These are phyloP conservation scores for Chlorophyllum brunneum DNA, from an alignment of 768 basidiomycete species.

Conservation along the genomic window DNA sequence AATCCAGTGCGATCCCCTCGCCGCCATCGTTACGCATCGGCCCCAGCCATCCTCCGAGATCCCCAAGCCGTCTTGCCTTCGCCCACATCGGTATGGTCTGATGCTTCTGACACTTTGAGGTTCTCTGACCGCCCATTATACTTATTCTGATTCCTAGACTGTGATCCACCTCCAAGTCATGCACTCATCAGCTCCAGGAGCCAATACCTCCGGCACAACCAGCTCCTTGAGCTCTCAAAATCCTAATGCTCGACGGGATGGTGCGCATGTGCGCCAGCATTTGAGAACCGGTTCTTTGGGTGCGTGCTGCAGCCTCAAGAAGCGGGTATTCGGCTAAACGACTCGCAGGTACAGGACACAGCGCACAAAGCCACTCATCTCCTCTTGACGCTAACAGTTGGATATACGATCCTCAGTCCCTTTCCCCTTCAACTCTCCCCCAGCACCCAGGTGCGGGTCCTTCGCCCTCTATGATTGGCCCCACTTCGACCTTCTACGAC, in stretches of 20 bases:
- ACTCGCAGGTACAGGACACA: slow-evolving; percentile 5
- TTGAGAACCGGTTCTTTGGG: slow-evolving; percentile 21
- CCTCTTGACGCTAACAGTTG: slow-evolving; percentile 6
- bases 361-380: neutral
- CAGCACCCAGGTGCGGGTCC: slow-evolving; percentile 17
- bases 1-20: slow-evolving; percentile 15
- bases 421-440: slow-evolving; percentile 10
- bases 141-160: slow-evolving; percentile 15
- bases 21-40: slow-evolving; percentile 26
- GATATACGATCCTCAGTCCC: slow-evolving; percentile 4
- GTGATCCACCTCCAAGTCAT: slow-evolving; percentile 16
- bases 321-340: neutral
- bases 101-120: neutral
- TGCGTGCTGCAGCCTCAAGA: slow-evolving; percentile 11
- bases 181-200: slow-evolving; percentile 30
- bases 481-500: slow-evolving; percentile 52
- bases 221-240: slow-evolving; percentile 21
- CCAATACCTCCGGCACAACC: slow-evolving; percentile 26
- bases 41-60: slow-evolving; percentile 24
- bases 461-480: slow-evolving; percentile 48
- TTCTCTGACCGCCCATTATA: slow-evolving; percentile 7
- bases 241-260: slow-evolving; percentile 20
- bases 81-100: neutral
- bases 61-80: neutral
- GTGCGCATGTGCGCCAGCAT: slow-evolving; percentile 19